Evolutionary conservation across 202 grass and related monocot genomes (phyloP), one percentile per base, ranked within the genome.

Genomic region (Panicum hallii): DNA sequence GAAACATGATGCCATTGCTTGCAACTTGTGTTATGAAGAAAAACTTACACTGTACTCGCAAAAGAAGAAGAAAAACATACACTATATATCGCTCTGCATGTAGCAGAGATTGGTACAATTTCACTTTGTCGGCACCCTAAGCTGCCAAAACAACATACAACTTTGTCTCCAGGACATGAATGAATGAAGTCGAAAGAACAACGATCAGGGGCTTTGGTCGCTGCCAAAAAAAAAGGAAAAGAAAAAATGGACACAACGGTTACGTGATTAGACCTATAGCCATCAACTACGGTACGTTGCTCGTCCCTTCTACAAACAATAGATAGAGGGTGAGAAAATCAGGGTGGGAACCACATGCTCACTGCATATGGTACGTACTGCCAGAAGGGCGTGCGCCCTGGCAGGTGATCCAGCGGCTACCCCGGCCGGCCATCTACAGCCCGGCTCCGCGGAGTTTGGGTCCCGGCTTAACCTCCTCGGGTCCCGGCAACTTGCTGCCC

Each of bases 241-340:
- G 49, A 12, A 78, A 6, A 32, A 32, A 3, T 56, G 58, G 79
- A 90, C 74, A 79, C 83, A 41, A 67, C 62, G n/a, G 38, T 58
- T 79, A 67, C 47, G 26, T 57, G 67, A 73, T 28, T 67, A 79
- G 54, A 26, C 41, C 75, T 79, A 38, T 38, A 87, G 5, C 65
- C 77, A 36, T 57, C 47, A 90, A 73, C 67, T 61, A 49, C 41
- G 41, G 56, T 58, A 76, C 45, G 64, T 13, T 69, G 23, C 54
- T 89, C 82, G 63, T 85, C 76, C 87, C 87, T 88, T 84, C 68
- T 88, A 84, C 81, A 50, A 73, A 50, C 41, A 13, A n/a, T 30
- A 19, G 42, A 8, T 20, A 20, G 61, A 2, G 23, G 5, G 28
- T 40, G 14, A 46, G 36, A 67, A 56, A 77, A 77, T 60, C 32